Evolutionary conservation across 2,329 filamentous ascomycete species (phyloP), one percentile per base, ranked within the genome.

Genomic region (Talaromyces sp.): DNA sequence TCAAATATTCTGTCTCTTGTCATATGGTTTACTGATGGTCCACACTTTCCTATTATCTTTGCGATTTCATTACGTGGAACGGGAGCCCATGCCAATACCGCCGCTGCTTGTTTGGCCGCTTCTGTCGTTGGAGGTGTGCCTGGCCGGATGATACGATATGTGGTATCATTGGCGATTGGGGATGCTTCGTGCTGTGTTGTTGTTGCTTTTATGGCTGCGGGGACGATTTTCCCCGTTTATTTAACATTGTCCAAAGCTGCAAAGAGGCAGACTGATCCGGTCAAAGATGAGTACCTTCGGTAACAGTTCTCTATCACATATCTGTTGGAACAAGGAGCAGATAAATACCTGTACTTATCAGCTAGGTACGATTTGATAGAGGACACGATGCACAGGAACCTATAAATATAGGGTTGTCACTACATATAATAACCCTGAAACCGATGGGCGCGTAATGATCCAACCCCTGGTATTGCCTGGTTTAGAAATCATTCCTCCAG

Each of bases 11-110:
- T 81, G 67, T 69, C 78, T 11, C 71, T 81, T 53, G 70, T 85
- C 62, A 64, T 81, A 52, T 83, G 80, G 66, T 79, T 84, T 62
- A 83, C 84, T 62, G 81, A 85, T 69, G 82, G 82, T 10, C 82
- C 83, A 3, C 72, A 81, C 3, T 87, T 85, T 69, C 76, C 80
- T 31, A 78, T 83, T 48, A 81, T 84, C 55, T 86, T 80, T 63
- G 81, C 80, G 8, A 80, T 84, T 61, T 73, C 76, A 2, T 73
- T 86, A 11, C 81, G 83, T 21, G 84, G 84, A 9, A 75, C 83
- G 62, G 83, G 81, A 5, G 73, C 68, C 9, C 78, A 83, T 64
- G 85, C 83, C 10, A 85, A 85, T 63, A 76, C 80, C 25, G 84
- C 80, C 6, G 75, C 79, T 5, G 77, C 79, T 0, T 62, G 82